Percentiles rank a stretch among this genome's conserved stretches.
Evolutionary conservation across 352 stramenopile genomes (phyloP).

Genomic region (Blastocystis sp.): DNA sequence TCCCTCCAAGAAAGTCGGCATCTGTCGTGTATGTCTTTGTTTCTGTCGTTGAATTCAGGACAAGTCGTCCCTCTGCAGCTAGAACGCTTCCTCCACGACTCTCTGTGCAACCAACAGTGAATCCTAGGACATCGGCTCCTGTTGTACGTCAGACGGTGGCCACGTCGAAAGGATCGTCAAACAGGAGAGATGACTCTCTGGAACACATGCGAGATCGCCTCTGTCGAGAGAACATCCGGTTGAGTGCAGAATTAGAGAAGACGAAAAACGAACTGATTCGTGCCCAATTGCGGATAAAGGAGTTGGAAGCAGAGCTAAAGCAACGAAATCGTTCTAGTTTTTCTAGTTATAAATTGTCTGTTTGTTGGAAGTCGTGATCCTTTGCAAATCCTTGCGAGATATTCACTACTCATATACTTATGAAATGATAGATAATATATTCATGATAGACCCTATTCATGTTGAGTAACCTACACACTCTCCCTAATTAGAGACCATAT

Average conservation of each 20-base stretch:
- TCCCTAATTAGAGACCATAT: neutral
- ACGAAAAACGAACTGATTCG: neutral
- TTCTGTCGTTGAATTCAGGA: neutral
- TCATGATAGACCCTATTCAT: neutral
- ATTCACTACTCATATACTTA: neutral
- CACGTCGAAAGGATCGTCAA: neutral
- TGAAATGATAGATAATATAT: neutral
- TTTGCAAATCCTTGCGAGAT: neutral
- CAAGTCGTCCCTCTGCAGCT: neutral
- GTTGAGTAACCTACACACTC: neutral
- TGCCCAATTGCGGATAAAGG: neutral
- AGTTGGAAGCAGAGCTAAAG: neutral
- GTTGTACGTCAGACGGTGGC: neutral
- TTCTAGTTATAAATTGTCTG: neutral
- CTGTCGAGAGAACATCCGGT: neutral
- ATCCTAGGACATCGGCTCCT: neutral
- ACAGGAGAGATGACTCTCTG: neutral
- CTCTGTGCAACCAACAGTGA: neutral
- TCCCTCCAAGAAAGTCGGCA: neutral
- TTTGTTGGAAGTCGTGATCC: neutral
- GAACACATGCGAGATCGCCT: neutral
- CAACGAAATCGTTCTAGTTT: neutral
- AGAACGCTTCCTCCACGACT: neutral
- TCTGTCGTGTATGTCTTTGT: neutral
- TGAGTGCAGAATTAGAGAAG: neutral